A percentile compares a stretch with the other conserved stretches of the same genome.
Conservation (phyloP, 2,329 filamentous ascomycete genomes). For the Hortaea sp. region DNA sequence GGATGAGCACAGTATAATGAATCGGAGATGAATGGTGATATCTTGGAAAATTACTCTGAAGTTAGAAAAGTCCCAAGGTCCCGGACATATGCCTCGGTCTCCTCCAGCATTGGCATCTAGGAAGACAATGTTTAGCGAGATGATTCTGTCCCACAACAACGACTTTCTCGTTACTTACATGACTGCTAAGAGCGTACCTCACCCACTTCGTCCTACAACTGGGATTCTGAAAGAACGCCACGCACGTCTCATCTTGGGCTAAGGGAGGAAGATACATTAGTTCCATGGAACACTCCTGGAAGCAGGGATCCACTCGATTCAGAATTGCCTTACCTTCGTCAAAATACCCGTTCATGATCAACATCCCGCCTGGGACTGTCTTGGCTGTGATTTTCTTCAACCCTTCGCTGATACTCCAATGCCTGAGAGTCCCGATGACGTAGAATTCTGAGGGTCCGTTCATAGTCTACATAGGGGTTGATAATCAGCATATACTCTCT, state of each 20-base stretch:
- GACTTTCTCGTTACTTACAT: slow-evolving; percentile 3
- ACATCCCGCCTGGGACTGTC: slow-evolving; percentile 18
- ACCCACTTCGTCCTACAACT: slow-evolving; percentile 32
- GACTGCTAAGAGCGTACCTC: slow-evolving; percentile 23
- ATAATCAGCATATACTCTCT: slow-evolving; percentile 18
- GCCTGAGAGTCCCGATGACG: slow-evolving; percentile 31
- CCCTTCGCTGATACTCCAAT: slow-evolving; percentile 27
- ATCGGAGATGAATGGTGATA: too few relatives aligned
- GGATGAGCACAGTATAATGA: too few relatives aligned
- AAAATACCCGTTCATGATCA: slow-evolving; percentile 35
- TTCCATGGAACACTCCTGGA: too few relatives aligned
- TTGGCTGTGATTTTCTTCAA: slow-evolving; percentile 29
- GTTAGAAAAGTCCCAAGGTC: slow-evolving; percentile 26
- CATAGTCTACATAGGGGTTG: slow-evolving; percentile 18
- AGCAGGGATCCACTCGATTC: too few relatives aligned
- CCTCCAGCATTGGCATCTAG: slow-evolving; percentile 27
- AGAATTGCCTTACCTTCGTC: slow-evolving; percentile 20
- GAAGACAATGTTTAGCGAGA: too few relatives aligned
- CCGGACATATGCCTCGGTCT: slow-evolving; percentile 27
- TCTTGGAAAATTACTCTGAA: too few relatives aligned
- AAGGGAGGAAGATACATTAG: too few relatives aligned
- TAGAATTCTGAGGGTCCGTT: slow-evolving; percentile 23
- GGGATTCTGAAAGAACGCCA: slow-evolving; percentile 29
- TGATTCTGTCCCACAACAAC: too few relatives aligned
- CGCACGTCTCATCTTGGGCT: slow-evolving; percentile 25